phyloP scores from a whole-genome alignment of 2,329 filamentous ascomycete species.

The Trichoderma citrinoviride region DNA sequence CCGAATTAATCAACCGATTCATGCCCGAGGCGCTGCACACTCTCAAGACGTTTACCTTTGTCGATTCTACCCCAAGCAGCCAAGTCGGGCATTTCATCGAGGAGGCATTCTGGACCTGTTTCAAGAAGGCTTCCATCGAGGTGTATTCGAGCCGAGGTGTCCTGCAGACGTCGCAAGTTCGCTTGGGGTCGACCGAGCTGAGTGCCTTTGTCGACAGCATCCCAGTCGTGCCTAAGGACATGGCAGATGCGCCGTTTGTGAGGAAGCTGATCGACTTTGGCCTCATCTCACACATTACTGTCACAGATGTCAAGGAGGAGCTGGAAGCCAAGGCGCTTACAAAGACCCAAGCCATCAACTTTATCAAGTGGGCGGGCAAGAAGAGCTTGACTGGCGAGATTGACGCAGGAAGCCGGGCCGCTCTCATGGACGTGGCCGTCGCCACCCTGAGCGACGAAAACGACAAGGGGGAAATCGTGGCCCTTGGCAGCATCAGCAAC shows the following conservation, averaged over 20 bases:
- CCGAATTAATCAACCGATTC: conserved; percentile 63
- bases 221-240: conserved; percentile 74
- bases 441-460: conserved; percentile 63
- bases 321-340: conserved; percentile 78
- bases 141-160: conserved; percentile 86
- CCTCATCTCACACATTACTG: conserved; percentile 81
- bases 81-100: conserved; percentile 85
- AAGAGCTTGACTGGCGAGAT: conserved; percentile 72
- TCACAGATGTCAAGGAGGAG: conserved; percentile 80
- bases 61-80: conserved; percentile 83
- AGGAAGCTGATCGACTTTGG: conserved; percentile 79
- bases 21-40: conserved; percentile 79
- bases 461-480: conserved; percentile 67
- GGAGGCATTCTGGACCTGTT: conserved; percentile 94
- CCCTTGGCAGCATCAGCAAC: conserved; percentile 69
- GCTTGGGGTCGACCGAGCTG: conserved; percentile 66
- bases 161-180: conserved; percentile 77
- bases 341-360: conserved; percentile 73
- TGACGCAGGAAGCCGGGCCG: conserved; percentile 63
- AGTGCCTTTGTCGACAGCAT: conserved; percentile 81
- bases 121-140: conserved; percentile 77
- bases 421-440: conserved; percentile 77
- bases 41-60: conserved; percentile 82
- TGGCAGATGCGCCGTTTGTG: conserved; percentile 74
- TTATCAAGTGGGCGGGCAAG: conserved; percentile 78